These are phyloP conservation scores for Plenodomus lindquistii DNA, from an alignment of 2,329 filamentous ascomycete species.

Conservation along the genomic window DNA sequence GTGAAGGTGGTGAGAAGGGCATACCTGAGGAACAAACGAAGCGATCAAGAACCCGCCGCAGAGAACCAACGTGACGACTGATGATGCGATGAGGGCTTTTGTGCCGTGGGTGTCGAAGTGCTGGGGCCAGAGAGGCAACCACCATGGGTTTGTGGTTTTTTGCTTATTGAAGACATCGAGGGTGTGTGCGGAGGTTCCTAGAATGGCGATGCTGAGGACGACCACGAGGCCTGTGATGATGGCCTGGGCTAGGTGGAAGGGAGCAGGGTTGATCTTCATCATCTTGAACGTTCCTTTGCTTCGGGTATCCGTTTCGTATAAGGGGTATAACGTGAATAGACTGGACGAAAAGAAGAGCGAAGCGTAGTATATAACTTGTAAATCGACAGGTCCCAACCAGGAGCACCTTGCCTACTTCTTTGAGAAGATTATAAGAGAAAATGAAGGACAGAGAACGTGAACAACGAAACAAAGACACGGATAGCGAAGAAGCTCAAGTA, in stretches of 20 bases:
- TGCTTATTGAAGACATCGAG: constrained; percentile 50
- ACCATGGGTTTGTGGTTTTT: constrained; percentile 51
- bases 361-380: constrained; percentile 2
- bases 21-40: constrained; percentile 41
- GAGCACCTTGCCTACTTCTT: constrained; percentile 29
- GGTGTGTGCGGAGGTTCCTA: constrained; percentile 50
- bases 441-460: constrained; percentile 27
- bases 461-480: constrained; percentile 15
- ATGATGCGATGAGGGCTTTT: constrained; percentile 46
- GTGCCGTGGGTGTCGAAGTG: constrained; percentile 53
- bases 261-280: constrained; percentile 45
- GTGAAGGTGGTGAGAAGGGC: not conserved
- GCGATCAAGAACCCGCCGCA: constrained; percentile 42
- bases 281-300: constrained; percentile 6
- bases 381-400: constrained; percentile 31
- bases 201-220: constrained; percentile 46
- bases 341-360: not conserved
- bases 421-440: no score
- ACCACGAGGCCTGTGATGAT: constrained; percentile 43
- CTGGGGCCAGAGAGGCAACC: constrained; percentile 52
- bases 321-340: not conserved
- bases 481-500: constrained; percentile 3
- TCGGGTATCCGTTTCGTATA: not conserved
- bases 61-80: constrained; percentile 44
- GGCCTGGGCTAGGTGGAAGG: constrained; percentile 41